Evolutionary conservation across 2,329 filamentous ascomycete genomes (phyloP), one percentile per base, ranked within the genome.

Genomic region (Scolecobasidium constrictum): DNA sequence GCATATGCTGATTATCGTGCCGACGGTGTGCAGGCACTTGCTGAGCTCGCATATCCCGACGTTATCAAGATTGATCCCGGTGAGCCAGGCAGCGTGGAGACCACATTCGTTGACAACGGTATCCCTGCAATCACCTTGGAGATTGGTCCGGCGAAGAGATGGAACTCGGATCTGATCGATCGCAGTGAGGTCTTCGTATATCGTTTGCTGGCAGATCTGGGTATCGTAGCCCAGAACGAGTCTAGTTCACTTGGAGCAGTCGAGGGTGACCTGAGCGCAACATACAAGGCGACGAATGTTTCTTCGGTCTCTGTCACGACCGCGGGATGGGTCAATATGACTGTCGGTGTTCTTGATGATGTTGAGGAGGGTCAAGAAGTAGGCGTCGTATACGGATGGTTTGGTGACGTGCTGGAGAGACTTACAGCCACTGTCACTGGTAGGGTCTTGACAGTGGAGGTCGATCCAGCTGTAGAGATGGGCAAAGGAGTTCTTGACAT

Each of bases 61-160:
- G 59, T 58, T 13, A 52, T 64, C 22, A 64, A 63, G 46, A 58
- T 63, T 41, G 61, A 63, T 19, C 48, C 53, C 11, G 61, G 61
- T 22, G 58, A 63, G 51, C 57, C 58, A 3, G 61, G 61, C 21
- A 56, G 53, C 21, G 61, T 64, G 36, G 60, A 64, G 42, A 63
- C 60, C 2, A 61, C 60, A 0, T 64, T 59, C 35, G 54, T 64
- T 4, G 49, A 55, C 39, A 50, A 56, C 44, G 49, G 52, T 4
- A 50, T 64, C 11, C 60, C 61, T 1, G 55, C 60, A 4, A 54
- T 63, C 33, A 64, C 61, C 0, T 55, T 64, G 5, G 60, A 64
- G 40, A 60, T 62, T 48, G 61, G 60, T 1, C 51, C 56, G 11
- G 58, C 61, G 0, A 62, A 61, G 36, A 50, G 57, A 16, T 64